Percentiles rank a stretch among this genome's conserved stretches.
phyloP scores from a whole-genome alignment of 2,329 filamentous ascomycete species.

The Tolypocladium paradoxum region DNA sequence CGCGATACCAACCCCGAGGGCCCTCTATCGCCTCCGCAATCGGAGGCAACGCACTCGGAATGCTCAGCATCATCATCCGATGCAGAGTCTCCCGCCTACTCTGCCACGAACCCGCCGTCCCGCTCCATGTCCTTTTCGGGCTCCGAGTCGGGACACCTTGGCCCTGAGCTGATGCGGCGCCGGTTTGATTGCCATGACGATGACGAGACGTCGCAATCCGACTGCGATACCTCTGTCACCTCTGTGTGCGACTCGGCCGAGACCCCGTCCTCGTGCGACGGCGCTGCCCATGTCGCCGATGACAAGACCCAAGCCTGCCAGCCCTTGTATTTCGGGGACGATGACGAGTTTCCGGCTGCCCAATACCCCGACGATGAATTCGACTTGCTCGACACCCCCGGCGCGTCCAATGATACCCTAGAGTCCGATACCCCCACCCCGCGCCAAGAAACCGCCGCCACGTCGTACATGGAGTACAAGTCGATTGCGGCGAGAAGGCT shows the following conservation, averaged over 20 bases:
- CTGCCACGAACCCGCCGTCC: constrained; percentile 27
- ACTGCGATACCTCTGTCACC: constrained; percentile 30
- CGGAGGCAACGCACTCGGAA: constrained; percentile 37
- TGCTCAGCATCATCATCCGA: constrained; percentile 28
- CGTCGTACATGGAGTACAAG: constrained; percentile 27
- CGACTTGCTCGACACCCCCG: constrained; percentile 14
- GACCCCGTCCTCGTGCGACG: constrained; percentile 21
- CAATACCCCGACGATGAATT: constrained; percentile 29
- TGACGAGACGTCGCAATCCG: constrained; percentile 34
- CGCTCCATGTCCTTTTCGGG: constrained; percentile 43
- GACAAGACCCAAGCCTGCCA: constrained; percentile 18
- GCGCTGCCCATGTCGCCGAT: constrained; percentile 16
- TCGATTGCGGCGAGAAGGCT: constrained; percentile 19
- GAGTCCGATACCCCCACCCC: constrained; percentile 35
- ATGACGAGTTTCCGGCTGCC: constrained; percentile 25
- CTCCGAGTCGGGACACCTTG: constrained; percentile 32
- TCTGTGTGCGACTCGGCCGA: constrained; percentile 36
- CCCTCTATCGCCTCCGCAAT: constrained; percentile 32
- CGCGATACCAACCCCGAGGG: constrained; percentile 8
- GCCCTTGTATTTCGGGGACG: constrained; percentile 20
- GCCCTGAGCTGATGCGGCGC: constrained; percentile 17
- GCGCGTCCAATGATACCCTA: constrained; percentile 20
- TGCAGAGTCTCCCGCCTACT: constrained; percentile 18
- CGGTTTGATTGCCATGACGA: constrained; percentile 25
- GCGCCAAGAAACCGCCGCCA: constrained; percentile 22